Percentiles rank a stretch among this genome's conserved stretches.
Conservation (phyloP, 2,329 filamentous ascomycete genomes). For the Colletotrichum agaves region DNA sequence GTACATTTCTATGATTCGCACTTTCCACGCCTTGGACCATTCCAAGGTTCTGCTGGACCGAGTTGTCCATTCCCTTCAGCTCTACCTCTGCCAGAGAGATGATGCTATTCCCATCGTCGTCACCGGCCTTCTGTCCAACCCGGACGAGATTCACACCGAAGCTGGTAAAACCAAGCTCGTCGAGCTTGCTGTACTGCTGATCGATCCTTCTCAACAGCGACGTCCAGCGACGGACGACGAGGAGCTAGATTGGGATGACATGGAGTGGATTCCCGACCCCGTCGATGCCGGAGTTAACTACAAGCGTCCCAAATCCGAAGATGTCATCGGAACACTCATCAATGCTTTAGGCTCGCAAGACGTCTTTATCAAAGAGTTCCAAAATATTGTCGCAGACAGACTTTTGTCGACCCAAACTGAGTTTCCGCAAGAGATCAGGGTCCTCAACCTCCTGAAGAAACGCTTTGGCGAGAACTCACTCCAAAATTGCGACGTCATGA, state of each 20-base stretch:
- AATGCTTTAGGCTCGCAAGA: constrained; percentile 90
- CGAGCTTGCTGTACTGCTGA: constrained; percentile 75
- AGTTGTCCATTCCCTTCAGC: constrained; percentile 76
- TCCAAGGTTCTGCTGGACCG: constrained; percentile 82
- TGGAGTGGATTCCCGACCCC: constrained; percentile 93
- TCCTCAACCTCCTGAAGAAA: constrained; percentile 87
- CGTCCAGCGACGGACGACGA: constrained; percentile 68
- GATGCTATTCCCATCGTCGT: constrained; percentile 84
- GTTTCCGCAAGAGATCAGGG: constrained; percentile 83
- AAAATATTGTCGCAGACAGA: constrained; percentile 87
- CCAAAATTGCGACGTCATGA: constrained; percentile 97
- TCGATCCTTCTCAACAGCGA: constrained; percentile 66
- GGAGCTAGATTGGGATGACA: constrained; percentile 89
- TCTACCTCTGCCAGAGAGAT: constrained; percentile 81
- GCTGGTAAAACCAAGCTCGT: constrained; percentile 64
- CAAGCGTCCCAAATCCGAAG: constrained; percentile 86
- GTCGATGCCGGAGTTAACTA: constrained; percentile 94
- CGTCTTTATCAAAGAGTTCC: constrained; percentile 93
- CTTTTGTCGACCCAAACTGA: constrained; percentile 73
- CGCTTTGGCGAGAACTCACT: constrained; percentile 87
- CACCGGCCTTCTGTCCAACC: constrained; percentile 74
- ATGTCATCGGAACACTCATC: constrained; percentile 92
- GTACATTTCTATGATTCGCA: constrained; percentile 83
- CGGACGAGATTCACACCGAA: constrained; percentile 56
- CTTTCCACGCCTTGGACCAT: constrained; percentile 79